Percentiles rank a stretch among this genome's conserved stretches.
Conservation (phyloP, 768 basidiomycete genomes). For the Trametes cubensis region DNA sequence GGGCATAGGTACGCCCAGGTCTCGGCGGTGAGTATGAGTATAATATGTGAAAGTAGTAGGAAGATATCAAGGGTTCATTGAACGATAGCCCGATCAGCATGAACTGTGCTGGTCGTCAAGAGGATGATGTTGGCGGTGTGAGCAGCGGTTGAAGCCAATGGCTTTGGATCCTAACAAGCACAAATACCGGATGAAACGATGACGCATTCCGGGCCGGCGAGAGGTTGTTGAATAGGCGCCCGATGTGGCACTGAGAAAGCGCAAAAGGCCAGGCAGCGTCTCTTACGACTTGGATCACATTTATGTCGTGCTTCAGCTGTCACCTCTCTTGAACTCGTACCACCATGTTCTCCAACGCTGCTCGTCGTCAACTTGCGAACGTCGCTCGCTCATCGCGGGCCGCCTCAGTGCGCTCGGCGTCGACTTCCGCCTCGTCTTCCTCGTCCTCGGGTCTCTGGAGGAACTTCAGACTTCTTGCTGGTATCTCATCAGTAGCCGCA, state of each 20-base stretch:
- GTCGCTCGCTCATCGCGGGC: neutral
- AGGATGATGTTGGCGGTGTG: neutral
- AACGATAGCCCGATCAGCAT: no score
- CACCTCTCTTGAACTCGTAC: constrained; percentile 5
- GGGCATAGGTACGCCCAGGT: no score
- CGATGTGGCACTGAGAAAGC: neutral
- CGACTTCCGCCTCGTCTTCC: constrained; percentile 13
- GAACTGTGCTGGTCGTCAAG: no score
- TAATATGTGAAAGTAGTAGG: no score
- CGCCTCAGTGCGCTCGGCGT: neutral
- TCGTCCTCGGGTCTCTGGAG: constrained; percentile 10
- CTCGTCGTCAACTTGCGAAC: constrained; percentile 9
- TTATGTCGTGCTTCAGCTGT: neutral
- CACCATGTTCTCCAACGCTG: constrained; percentile 14
- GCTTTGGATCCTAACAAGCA: constrained; percentile 16
- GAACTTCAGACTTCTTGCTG: constrained; percentile 15
- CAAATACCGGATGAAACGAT: neutral
- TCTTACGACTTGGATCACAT: constrained; percentile 3
- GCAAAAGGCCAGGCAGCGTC: neutral
- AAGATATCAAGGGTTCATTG: no score
- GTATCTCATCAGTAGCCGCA: constrained; percentile 21
- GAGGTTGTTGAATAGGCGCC: neutral
- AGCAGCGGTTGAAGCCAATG: constrained; percentile 1
- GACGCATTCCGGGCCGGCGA: neutral
- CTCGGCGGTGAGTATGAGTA: no score